Percentiles rank a stretch among this genome's conserved stretches.
phyloP scores from a whole-genome alignment of 108 stramenopile species.

The Discostella stelligeroides region DNA sequence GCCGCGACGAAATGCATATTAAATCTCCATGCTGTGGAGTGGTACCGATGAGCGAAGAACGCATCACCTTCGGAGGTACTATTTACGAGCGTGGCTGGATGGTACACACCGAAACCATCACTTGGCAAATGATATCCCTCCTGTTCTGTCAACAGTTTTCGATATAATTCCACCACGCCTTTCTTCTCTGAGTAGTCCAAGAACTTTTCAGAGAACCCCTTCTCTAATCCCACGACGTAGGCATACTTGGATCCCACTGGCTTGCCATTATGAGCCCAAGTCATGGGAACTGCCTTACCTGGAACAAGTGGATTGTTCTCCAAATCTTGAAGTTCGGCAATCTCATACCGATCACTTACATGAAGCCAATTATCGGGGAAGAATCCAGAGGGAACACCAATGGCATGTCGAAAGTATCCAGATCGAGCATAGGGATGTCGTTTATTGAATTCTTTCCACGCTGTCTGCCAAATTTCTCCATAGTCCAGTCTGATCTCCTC shows the following conservation, averaged over 20 bases:
- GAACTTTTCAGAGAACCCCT: conserved; percentile 48
- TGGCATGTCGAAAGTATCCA: conserved; percentile 49
- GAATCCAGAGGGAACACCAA: conserved; percentile 44
- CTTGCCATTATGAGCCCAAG: conserved; percentile 51
- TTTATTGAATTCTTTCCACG: conserved; percentile 61
- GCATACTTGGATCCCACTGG: conserved; percentile 49
- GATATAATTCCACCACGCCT: conserved; percentile 45
- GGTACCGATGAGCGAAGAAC: conserved; percentile 54
- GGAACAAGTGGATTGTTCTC: conserved; percentile 34
- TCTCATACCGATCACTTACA: conserved; percentile 44
- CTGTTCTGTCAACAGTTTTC: conserved; percentile 35
- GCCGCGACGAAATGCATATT: conserved; percentile 56
- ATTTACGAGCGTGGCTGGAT: conserved; percentile 17
- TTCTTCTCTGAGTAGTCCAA: conserved; percentile 33
- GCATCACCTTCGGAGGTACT: conserved; percentile 13
- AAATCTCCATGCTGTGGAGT: conserved; percentile 37
- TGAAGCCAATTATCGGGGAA: conserved; percentile 48
- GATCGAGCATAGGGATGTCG: conserved; percentile 36
- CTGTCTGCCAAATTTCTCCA: conserved; percentile 66
- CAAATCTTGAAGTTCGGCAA: conserved; percentile 47
- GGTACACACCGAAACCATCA: conserved; percentile 44
- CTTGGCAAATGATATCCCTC: conserved; percentile 40
- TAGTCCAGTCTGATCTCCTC: conserved; percentile 82
- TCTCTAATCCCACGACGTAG: conserved; percentile 40
- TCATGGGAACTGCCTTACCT: conserved; percentile 36